Conservation (phyloP, 495 filamentous ascomycete species). For the Penicillium paradoxum region DNA sequence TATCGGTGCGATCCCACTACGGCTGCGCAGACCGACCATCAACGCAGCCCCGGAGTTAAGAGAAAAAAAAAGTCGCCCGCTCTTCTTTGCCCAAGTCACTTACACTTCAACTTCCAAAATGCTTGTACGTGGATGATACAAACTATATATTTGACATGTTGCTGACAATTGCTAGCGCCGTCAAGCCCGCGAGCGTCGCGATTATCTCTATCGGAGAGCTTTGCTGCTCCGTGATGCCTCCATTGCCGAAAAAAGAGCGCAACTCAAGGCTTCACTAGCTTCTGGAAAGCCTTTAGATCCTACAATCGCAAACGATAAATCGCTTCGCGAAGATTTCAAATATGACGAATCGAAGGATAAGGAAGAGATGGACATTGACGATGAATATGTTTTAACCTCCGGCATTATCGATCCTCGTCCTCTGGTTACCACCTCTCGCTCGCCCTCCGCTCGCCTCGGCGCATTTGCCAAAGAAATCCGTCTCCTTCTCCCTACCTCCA, state of each 20-base stretch:
- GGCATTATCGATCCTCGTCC: slow-evolving; percentile 82
- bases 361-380: slow-evolving; percentile 70
- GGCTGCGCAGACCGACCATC: slow-evolving; percentile 26
- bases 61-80: slow-evolving; percentile 44
- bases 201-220: slow-evolving; percentile 87
- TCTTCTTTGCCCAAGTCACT: background rate
- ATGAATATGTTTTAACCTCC: slow-evolving; percentile 84
- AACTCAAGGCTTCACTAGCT: slow-evolving; percentile 80
- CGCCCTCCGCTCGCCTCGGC: slow-evolving; percentile 75
- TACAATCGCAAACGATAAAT: slow-evolving; percentile 82
- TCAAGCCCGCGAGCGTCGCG: slow-evolving; percentile 81
- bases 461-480: slow-evolving; percentile 96
- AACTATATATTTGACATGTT: background rate
- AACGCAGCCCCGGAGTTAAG: slow-evolving; percentile 32
- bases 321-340: slow-evolving; percentile 81
- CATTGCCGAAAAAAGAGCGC: slow-evolving; percentile 81
- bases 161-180: slow-evolving; percentile 41
- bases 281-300: slow-evolving; percentile 80
- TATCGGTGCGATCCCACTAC: slow-evolving; percentile 36
- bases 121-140: slow-evolving; percentile 33
- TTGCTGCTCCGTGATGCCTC: slow-evolving; percentile 84
- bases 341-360: slow-evolving; percentile 73
- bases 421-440: slow-evolving; percentile 87
- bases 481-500: slow-evolving; percentile 81
- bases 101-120: slow-evolving; percentile 25